Percentiles rank a stretch among this genome's conserved stretches.
phyloP scores from a whole-genome alignment of 768 basidiomycete species.

The Amanita pseudoporphyria region DNA sequence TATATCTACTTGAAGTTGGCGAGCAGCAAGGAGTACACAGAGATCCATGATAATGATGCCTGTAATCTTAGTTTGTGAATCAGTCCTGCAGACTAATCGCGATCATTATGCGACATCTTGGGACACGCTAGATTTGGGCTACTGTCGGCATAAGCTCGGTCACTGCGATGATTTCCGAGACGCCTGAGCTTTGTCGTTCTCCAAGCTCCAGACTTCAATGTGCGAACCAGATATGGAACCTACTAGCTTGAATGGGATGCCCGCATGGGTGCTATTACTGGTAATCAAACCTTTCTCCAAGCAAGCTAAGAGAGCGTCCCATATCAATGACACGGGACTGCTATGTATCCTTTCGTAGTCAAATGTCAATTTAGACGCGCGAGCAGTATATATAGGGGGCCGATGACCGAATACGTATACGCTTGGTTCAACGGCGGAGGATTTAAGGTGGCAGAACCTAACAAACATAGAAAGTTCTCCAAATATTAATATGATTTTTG shows the following conservation, averaged over 20 bases:
- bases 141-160: no score
- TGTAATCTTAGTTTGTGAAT: slow-evolving; percentile 57
- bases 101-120: no score
- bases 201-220: no score
- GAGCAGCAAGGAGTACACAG: slow-evolving; percentile 37
- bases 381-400: no score
- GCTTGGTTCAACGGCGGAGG: slow-evolving; percentile 66
- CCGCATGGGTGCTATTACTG: slow-evolving; percentile 76
- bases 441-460: no score
- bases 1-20: background rate
- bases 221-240: slow-evolving; percentile 14
- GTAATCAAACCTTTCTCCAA: slow-evolving; percentile 65
- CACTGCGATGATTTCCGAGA: slow-evolving; percentile 61
- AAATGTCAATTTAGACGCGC: slow-evolving; percentile 68
- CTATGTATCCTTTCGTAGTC: slow-evolving; percentile 3
- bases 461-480: no score
- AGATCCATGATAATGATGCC: no score
- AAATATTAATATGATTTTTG: no score
- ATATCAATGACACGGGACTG: slow-evolving; percentile 38
- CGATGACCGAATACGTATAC: no score
- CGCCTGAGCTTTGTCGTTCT: slow-evolving; percentile 59
- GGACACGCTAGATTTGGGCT: no score
- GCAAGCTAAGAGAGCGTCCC: slow-evolving; percentile 71
- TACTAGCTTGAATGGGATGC: slow-evolving; percentile 68
- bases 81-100: no score